Evolutionary conservation across 2,329 filamentous ascomycete genomes (phyloP).

Genomic region (Arthrobotrys iridis): DNA sequence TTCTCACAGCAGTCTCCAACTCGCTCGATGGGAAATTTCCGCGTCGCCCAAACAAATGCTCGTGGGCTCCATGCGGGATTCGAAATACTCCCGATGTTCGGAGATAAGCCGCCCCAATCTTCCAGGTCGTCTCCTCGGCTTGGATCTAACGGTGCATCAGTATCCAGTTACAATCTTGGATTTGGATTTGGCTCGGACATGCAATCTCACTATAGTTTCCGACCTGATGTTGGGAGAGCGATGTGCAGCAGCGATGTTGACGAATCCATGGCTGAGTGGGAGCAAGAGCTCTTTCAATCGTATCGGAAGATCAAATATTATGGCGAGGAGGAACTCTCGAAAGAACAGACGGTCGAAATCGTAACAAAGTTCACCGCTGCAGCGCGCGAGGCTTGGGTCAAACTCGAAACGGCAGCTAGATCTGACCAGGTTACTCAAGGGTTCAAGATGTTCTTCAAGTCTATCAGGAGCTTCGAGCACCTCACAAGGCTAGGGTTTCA

Average conservation of each 20-base stretch:
- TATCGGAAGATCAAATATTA: slow-evolving; percentile 51
- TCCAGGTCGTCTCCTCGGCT: slow-evolving; percentile 43
- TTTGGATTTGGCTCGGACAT: slow-evolving; percentile 45
- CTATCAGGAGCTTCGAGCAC: slow-evolving; percentile 39
- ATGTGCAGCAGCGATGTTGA: slow-evolving; percentile 29
- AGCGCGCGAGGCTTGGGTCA: slow-evolving; percentile 40
- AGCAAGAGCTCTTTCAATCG: slow-evolving; percentile 49
- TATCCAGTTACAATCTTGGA: slow-evolving; percentile 37
- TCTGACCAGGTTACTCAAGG: slow-evolving; percentile 33
- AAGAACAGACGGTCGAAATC: slow-evolving; percentile 45
- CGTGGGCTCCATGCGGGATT: slow-evolving; percentile 42
- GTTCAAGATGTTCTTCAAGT: slow-evolving; percentile 40
- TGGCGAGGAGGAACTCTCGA: slow-evolving; percentile 46
- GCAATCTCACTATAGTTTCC: slow-evolving; percentile 37
- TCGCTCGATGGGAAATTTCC: slow-evolving; percentile 9
- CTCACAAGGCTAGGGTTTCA: slow-evolving; percentile 45
- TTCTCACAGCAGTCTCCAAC: slow-evolving; percentile 3
- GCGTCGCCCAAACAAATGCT: slow-evolving; percentile 26
- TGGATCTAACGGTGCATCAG: slow-evolving; percentile 11
- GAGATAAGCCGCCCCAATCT: slow-evolving; percentile 44
- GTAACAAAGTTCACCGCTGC: slow-evolving; percentile 43
- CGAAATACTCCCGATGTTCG: slow-evolving; percentile 50
- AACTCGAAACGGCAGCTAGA: slow-evolving; percentile 31
- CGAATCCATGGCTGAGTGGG: slow-evolving; percentile 50
- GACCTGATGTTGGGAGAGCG: slow-evolving; percentile 26